Conservation (phyloP, 306 rosid species). For the Clitoria ternatea region DNA sequence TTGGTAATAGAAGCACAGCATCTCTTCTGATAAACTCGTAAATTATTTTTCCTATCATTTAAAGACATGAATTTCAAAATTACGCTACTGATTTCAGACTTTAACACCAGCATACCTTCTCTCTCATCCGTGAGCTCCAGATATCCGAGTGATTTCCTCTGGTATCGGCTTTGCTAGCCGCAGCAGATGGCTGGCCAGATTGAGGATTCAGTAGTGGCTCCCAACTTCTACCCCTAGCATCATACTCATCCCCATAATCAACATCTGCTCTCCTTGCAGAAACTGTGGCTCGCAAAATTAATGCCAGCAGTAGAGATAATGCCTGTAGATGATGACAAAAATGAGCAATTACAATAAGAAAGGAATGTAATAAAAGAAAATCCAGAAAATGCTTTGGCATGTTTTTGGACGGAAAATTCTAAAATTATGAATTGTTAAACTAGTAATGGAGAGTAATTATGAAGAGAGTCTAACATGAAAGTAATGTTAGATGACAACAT, state of each 20-base stretch:
- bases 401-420: no score
- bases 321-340: slow-evolving; percentile 50
- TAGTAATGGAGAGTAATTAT: no score
- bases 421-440: no score
- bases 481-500: no score
- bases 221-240: slow-evolving; percentile 50
- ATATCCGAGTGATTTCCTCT: slow-evolving; percentile 56
- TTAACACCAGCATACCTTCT: slow-evolving; percentile 57
- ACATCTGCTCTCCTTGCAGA: slow-evolving; percentile 46
- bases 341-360: background rate
- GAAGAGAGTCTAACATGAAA: no score
- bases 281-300: slow-evolving; percentile 65
- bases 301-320: slow-evolving; percentile 63
- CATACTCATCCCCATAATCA: slow-evolving; percentile 53
- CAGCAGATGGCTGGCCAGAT: slow-evolving; percentile 58
- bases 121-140: slow-evolving; percentile 86
- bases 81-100: slow-evolving; percentile 12
- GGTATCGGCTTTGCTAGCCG: slow-evolving; percentile 45
- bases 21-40: background rate
- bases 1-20: slow-evolving; percentile 6
- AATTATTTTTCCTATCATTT: background rate
- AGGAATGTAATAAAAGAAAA: slow-evolving; percentile 4
- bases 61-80: background rate
- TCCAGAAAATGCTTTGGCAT: background rate
- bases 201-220: slow-evolving; percentile 67